Conservation (phyloP, 805 yeast genomes). For the baker's yeast (Saccharomyces cerevisiae) region DNA sequence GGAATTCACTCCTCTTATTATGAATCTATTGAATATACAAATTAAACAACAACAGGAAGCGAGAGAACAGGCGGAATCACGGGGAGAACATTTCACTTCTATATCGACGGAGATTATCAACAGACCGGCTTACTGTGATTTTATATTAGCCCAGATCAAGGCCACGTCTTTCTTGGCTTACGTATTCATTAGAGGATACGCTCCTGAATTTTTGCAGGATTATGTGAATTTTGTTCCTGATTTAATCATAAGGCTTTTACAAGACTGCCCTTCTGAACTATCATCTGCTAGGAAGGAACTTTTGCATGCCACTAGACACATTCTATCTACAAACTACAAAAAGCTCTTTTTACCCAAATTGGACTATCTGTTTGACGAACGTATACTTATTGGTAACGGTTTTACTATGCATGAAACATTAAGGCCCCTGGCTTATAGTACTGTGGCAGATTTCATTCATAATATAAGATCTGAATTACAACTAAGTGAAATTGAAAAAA, state of each 20-base stretch:
- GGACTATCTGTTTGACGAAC: conserved; percentile 77
- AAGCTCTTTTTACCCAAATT: conserved; percentile 76
- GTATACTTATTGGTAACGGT: conserved; percentile 85
- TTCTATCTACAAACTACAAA: conserved; percentile 83
- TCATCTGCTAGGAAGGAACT: conserved; percentile 88
- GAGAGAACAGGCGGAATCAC: conserved; percentile 46
- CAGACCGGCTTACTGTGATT: conserved; percentile 76
- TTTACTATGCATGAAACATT: conserved; percentile 83
- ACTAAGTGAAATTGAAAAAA: conserved; percentile 76
- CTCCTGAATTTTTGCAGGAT: conserved; percentile 50
- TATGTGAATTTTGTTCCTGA: conserved; percentile 71
- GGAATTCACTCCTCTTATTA: conserved; percentile 70
- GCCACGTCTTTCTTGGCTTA: conserved; percentile 93
- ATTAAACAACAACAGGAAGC: conserved; percentile 74
- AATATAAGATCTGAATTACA: conserved; percentile 79
- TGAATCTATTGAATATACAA: conserved; percentile 64
- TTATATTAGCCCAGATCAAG: conserved; percentile 86
- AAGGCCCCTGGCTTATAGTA: conserved; percentile 87
- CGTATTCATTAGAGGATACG: conserved; percentile 76
- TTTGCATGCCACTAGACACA: conserved; percentile 88
- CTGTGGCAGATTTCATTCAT: conserved; percentile 92
- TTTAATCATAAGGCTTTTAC: conserved; percentile 71
- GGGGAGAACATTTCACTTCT: conserved; percentile 54
- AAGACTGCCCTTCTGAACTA: conserved; percentile 92
- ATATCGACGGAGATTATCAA: conserved; percentile 71